Percentiles rank a stretch among this genome's conserved stretches.
These are phyloP conservation scores for Stereocaulon alpinum DNA, from an alignment of 495 filamentous ascomycete species.

Conservation along the genomic window DNA sequence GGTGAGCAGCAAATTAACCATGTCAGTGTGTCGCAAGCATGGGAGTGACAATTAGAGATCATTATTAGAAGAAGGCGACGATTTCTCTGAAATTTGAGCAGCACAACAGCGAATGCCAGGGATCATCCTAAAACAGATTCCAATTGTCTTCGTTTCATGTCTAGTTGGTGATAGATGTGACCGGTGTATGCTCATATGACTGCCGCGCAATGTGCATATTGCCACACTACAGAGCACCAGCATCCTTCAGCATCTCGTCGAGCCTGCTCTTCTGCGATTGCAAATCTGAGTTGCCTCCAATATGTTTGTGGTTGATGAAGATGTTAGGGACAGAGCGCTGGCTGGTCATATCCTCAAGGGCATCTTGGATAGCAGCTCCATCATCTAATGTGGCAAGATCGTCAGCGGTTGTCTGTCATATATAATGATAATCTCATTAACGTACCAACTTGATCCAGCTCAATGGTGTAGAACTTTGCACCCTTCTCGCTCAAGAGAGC, in stretches of 20 bases:
- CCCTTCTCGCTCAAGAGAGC: slow-evolving; percentile 51
- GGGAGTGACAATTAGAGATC: too few relatives aligned
- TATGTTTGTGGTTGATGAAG: slow-evolving; percentile 82
- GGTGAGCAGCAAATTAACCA: too few relatives aligned
- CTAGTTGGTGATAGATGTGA: background rate
- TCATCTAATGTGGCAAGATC: slow-evolving; percentile 43
- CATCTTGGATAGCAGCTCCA: slow-evolving; percentile 71
- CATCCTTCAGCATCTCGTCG: slow-evolving; percentile 48
- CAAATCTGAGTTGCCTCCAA: slow-evolving; percentile 93
- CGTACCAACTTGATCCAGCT: slow-evolving; percentile 77
- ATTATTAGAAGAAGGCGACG: too few relatives aligned
- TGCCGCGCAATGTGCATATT: background rate
- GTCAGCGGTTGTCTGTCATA: background rate
- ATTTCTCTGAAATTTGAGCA: background rate
- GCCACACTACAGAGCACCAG: slow-evolving; percentile 40
- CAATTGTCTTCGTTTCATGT: background rate
- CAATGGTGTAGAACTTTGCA: slow-evolving; percentile 64
- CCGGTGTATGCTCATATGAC: background rate
- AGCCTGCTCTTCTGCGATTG: slow-evolving; percentile 55
- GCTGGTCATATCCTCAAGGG: slow-evolving; percentile 65
- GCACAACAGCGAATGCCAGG: background rate
- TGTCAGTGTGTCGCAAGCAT: too few relatives aligned
- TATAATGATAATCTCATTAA: slow-evolving; percentile 14
- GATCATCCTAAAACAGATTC: background rate
- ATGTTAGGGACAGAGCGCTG: slow-evolving; percentile 92